These are phyloP conservation scores for Aspergillus bertholletiae DNA, from an alignment of 495 filamentous ascomycete genomes.

Conservation along the genomic window DNA sequence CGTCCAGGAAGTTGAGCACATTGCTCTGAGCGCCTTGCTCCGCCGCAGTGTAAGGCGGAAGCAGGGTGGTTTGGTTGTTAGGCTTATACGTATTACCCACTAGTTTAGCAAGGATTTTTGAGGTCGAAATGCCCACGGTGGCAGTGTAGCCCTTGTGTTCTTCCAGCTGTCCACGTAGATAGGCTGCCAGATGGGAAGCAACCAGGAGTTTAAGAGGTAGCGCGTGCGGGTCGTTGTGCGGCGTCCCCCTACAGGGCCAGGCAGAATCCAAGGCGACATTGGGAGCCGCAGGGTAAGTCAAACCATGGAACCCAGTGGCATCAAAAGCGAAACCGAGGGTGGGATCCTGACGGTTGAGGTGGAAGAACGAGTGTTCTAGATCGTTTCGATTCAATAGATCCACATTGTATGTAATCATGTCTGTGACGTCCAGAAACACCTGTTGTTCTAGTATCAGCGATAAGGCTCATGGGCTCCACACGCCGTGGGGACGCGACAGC, in stretches of 20 bases:
- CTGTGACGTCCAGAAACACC: constrained; percentile 71
- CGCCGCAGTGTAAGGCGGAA: constrained; percentile 53
- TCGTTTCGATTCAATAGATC: constrained; percentile 64
- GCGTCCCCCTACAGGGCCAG: neutral
- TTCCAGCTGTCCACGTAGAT: constrained; percentile 69
- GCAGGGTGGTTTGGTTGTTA: constrained; percentile 75
- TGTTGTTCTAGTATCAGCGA: constrained; percentile 5
- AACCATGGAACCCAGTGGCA: constrained; percentile 57
- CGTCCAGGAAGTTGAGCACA: constrained; percentile 67
- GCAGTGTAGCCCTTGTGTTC: constrained; percentile 78
- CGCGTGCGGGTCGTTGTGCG: constrained; percentile 8
- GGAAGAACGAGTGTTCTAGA: constrained; percentile 69
- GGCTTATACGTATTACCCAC: constrained; percentile 84
- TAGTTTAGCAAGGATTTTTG: constrained; percentile 80
- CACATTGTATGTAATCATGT: constrained; percentile 78
- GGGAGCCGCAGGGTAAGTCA: constrained; percentile 44
- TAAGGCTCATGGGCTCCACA: neutral
- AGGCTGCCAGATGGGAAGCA: constrained; percentile 69
- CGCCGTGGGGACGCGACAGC: neutral
- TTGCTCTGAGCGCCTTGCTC: constrained; percentile 36
- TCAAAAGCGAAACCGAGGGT: constrained; percentile 77
- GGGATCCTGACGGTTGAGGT: constrained; percentile 70
- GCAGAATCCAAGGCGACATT: neutral
- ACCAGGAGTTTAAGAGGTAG: constrained; percentile 57
- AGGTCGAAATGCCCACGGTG: constrained; percentile 83